A percentile compares a stretch with the other conserved stretches of the same genome.
Conservation (phyloP, 805 yeast genomes). For the Kuraishia piskuri region DNA sequence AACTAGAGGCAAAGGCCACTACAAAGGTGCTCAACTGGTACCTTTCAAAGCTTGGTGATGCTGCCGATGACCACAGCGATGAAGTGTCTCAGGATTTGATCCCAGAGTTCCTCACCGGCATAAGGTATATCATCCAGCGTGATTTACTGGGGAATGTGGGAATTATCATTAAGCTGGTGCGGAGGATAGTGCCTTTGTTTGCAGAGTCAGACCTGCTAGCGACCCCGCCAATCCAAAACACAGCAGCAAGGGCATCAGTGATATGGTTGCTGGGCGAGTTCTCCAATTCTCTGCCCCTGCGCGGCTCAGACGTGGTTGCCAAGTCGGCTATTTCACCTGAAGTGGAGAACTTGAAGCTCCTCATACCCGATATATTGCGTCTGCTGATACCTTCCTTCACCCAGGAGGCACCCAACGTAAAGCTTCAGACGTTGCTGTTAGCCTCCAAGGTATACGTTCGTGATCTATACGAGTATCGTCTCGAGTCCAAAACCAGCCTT, state of each 20-base stretch:
- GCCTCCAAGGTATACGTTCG: constrained; percentile 65
- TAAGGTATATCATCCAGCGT: constrained; percentile 64
- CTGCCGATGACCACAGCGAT: constrained; percentile 7
- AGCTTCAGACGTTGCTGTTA: constrained; percentile 62
- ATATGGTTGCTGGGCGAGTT: constrained; percentile 91
- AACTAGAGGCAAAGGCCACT: constrained; percentile 35
- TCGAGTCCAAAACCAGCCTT: constrained; percentile 1
- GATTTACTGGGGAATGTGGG: constrained; percentile 43
- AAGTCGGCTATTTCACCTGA: constrained; percentile 11
- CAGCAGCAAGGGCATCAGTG: constrained; percentile 66
- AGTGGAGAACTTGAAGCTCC: constrained; percentile 15
- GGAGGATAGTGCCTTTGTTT: constrained; percentile 12
- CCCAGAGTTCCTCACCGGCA: constrained; percentile 62
- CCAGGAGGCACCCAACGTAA: constrained; percentile 44
- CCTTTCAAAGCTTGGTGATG: constrained; percentile 32
- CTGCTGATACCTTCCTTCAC: constrained; percentile 44
- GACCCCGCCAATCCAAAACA: constrained; percentile 8
- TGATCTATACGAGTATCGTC: constrained; percentile 35
- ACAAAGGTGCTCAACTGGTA: constrained; percentile 56
- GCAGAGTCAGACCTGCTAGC: constrained; percentile 3
- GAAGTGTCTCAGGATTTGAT: constrained; percentile 27
- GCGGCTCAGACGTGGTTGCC: constrained; percentile 1
- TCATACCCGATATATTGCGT: constrained; percentile 75
- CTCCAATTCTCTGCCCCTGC: constrained; percentile 19
- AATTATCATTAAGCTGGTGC: constrained; percentile 42